These are phyloP conservation scores for Populus hybrid DNA, from an alignment of 441 rosid genomes.

Conservation along the genomic window DNA sequence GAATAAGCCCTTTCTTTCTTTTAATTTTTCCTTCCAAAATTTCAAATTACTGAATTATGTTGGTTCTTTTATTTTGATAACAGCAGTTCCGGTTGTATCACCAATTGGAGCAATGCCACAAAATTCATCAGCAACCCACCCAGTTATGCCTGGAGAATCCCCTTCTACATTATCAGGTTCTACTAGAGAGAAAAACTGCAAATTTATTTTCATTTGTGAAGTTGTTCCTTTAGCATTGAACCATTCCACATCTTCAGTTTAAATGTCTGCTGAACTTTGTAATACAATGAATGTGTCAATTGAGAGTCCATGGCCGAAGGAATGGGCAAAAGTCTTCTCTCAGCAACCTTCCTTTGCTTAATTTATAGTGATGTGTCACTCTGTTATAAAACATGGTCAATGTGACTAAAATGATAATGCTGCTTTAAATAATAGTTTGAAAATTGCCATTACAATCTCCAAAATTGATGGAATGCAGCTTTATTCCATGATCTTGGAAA, in stretches of 20 bases:
- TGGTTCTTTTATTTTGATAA: constrained; percentile 4
- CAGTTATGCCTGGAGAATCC: constrained; percentile 36
- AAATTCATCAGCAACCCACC: constrained; percentile 37
- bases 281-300: too few species aligned
- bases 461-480: background rate
- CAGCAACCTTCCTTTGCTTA: background rate
- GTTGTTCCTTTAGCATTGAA: background rate
- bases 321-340: background rate
- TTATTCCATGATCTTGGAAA: background rate
- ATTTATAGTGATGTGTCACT: background rate
- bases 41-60: constrained; percentile 6
- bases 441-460: background rate
- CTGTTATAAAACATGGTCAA: background rate
- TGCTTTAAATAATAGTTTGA: background rate
- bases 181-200: background rate
- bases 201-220: constrained; percentile 5
- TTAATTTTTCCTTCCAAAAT: background rate
- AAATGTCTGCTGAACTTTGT: background rate
- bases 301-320: background rate
- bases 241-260: constrained; percentile 9
- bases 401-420: background rate
- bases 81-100: constrained; percentile 35
- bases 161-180: constrained; percentile 54
- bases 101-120: constrained; percentile 31
- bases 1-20: background rate